Evolutionary conservation across 768 basidiomycete genomes (phyloP).

Genomic region (Kwoniella pini): DNA sequence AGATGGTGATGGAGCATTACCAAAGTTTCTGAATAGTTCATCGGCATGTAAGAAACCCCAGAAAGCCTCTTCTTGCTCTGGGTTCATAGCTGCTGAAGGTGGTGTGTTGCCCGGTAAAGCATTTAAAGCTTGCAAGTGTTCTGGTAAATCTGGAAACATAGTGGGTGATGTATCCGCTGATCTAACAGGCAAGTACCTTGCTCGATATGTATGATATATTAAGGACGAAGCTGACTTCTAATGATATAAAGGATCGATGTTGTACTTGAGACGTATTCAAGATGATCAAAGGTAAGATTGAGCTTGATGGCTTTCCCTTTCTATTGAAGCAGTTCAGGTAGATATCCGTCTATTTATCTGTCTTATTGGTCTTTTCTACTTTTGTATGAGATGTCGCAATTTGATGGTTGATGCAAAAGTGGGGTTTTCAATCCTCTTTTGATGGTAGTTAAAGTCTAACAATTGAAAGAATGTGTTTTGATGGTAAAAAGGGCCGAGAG

Average conservation of each 20-base stretch:
- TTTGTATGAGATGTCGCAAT: conserved; percentile 5
- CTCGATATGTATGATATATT: not conserved
- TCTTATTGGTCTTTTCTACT: conserved; percentile 1
- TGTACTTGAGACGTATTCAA: too few relatives aligned
- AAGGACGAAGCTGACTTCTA: not conserved
- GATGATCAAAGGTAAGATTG: too few relatives aligned
- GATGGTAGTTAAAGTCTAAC: not conserved
- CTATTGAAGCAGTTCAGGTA: not conserved
- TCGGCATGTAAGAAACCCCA: conserved; percentile 46
- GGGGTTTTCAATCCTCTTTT: not conserved
- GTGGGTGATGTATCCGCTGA: not conserved
- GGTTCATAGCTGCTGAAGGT: conserved; percentile 23
- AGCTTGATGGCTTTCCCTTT: too few relatives aligned
- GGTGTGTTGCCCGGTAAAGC: conserved; percentile 36
- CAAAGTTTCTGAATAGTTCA: conserved; percentile 46
- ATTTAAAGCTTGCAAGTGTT: conserved; percentile 42
- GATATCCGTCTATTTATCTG: not conserved
- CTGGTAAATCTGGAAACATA: conserved; percentile 46
- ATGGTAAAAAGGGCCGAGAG: not conserved
- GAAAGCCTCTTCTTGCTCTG: conserved; percentile 42
- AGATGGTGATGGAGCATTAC: conserved; percentile 27
- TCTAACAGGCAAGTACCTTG: too few relatives aligned
- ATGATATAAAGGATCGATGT: conserved; percentile 6
- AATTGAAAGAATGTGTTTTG: not conserved
- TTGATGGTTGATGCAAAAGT: conserved; percentile 4